Evolutionary conservation across 2,329 filamentous ascomycete species (phyloP).

Genomic region (Trichoderma koningiopsis): DNA sequence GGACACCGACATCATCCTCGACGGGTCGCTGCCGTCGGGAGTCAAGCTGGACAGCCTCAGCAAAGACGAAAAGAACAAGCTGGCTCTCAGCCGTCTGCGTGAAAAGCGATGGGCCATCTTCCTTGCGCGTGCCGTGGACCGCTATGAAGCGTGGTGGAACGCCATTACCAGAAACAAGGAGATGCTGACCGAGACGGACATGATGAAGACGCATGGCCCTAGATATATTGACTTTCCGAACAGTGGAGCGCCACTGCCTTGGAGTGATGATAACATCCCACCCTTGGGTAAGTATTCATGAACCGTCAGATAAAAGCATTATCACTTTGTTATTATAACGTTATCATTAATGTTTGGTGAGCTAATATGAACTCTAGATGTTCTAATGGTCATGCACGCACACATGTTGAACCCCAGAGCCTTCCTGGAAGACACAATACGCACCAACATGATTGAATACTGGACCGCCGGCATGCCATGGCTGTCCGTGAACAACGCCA

Average conservation of each 20-base stretch:
- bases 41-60: constrained; percentile 30
- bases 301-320: not conserved
- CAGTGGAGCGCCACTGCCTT: constrained; percentile 31
- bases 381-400: constrained; percentile 78
- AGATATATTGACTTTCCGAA: constrained; percentile 41
- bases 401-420: constrained; percentile 75
- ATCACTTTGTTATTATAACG: not conserved
- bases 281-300: constrained; percentile 53
- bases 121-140: constrained; percentile 66
- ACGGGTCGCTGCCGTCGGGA: constrained; percentile 22
- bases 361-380: constrained; percentile 49
- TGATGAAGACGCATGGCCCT: constrained; percentile 33
- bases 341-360: no score
- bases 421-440: constrained; percentile 74
- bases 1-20: not conserved
- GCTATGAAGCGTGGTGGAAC: constrained; percentile 69
- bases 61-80: constrained; percentile 35
- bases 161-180: constrained; percentile 34
- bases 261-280: constrained; percentile 51
- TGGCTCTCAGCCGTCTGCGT: constrained; percentile 53
- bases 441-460: constrained; percentile 54
- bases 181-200: constrained; percentile 41
- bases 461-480: constrained; percentile 71
- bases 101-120: constrained; percentile 77
- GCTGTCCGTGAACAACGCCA: constrained; percentile 57